These are phyloP conservation scores for Cornus suecica DNA, from an alignment of 148 eudicot species.

Conservation along the genomic window DNA sequence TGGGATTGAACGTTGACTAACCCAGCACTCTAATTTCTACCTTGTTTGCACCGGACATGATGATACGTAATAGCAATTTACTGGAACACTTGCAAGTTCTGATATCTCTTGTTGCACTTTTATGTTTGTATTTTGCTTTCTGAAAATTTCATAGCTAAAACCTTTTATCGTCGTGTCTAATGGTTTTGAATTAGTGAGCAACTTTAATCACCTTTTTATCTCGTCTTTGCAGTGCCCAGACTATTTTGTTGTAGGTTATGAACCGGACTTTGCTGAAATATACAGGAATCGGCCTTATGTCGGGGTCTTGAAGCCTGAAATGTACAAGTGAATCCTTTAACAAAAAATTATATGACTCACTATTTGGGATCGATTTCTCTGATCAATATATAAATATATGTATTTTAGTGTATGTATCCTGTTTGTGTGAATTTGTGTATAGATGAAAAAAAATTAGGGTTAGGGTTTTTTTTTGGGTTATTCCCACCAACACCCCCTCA, in stretches of 20 bases:
- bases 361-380: background rate
- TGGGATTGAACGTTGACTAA: too few species aligned
- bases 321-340: slow-evolving; percentile 35
- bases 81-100: too few species aligned
- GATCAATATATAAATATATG: too few species aligned
- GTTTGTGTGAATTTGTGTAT: too few species aligned
- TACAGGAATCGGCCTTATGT: slow-evolving; percentile 89
- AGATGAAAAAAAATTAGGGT: too few species aligned
- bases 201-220: background rate
- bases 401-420: too few species aligned
- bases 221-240: slow-evolving; percentile 66
- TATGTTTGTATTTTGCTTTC: background rate
- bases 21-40: too few species aligned
- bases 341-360: background rate
- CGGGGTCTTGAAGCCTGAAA: slow-evolving; percentile 82
- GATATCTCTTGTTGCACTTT: background rate
- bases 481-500: too few species aligned
- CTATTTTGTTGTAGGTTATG: slow-evolving; percentile 84
- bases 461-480: too few species aligned
- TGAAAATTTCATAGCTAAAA: background rate
- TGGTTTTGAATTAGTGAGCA: background rate
- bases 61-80: too few species aligned
- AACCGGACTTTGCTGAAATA: slow-evolving; percentile 71
- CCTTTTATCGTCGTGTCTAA: background rate
- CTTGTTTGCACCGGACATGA: too few species aligned